Evolutionary conservation across 768 basidiomycete species (phyloP).

Genomic region (Lactifluus subvellereus): DNA sequence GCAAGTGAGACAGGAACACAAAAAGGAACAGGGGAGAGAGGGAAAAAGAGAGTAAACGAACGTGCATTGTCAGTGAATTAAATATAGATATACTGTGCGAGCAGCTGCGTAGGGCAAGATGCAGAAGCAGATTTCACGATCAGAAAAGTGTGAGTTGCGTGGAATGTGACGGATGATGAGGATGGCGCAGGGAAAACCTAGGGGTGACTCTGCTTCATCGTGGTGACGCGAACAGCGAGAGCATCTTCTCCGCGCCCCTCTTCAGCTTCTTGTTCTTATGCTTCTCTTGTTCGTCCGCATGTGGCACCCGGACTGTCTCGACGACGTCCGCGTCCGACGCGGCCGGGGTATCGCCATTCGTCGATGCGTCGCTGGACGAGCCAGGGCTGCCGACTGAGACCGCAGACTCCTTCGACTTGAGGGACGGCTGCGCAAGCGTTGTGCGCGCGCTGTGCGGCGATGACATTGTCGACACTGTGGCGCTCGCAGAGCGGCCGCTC

Average conservation of each 20-base stretch:
- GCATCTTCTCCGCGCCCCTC: slow-evolving; percentile 79
- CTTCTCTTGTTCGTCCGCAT: slow-evolving; percentile 42
- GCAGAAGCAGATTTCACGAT: slow-evolving; percentile 10
- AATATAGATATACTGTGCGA: slow-evolving; percentile 19
- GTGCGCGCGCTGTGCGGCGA: slow-evolving; percentile 49
- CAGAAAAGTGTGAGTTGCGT: neutral
- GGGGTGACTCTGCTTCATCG: slow-evolving; percentile 29
- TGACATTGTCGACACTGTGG: slow-evolving; percentile 42
- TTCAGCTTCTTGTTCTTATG: slow-evolving; percentile 76
- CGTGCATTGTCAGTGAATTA: slow-evolving; percentile 18
- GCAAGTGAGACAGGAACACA: neutral
- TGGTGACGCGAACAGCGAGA: slow-evolving; percentile 75
- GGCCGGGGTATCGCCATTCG: slow-evolving; percentile 41
- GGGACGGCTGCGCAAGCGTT: slow-evolving; percentile 51
- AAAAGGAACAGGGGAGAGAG: too few species aligned
- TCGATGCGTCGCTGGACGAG: slow-evolving; percentile 64
- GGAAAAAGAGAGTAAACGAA: neutral
- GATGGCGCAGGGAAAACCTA: neutral
- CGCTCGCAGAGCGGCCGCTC: slow-evolving; percentile 43
- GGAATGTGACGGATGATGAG: neutral
- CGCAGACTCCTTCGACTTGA: slow-evolving; percentile 78
- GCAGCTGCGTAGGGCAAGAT: slow-evolving; percentile 14
- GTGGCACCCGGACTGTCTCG: slow-evolving; percentile 15
- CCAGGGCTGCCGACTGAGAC: slow-evolving; percentile 66
- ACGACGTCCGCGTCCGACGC: slow-evolving; percentile 18